Percentiles rank a stretch among this genome's conserved stretches.
phyloP scores from a whole-genome alignment of 2,329 filamentous ascomycete species.

The Colletotrichum neosansevieriae region DNA sequence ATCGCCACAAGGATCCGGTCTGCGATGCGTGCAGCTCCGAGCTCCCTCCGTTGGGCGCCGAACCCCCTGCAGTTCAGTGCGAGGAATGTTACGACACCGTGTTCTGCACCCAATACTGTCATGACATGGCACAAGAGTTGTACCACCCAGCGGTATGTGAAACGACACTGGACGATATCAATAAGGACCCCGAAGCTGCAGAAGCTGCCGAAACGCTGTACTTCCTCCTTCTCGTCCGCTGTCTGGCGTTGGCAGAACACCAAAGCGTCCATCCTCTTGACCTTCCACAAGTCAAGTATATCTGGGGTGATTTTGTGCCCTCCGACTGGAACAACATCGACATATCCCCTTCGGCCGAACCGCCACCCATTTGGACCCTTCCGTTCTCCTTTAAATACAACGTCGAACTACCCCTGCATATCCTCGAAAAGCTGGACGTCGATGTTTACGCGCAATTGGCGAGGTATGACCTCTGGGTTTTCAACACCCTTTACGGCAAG shows the following conservation, averaged over 20 bases:
- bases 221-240: slow-evolving; percentile 70
- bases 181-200: slow-evolving; percentile 70
- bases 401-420: slow-evolving; percentile 78
- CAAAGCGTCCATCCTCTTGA: slow-evolving; percentile 73
- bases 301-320: slow-evolving; percentile 76
- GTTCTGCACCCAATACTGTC: slow-evolving; percentile 73
- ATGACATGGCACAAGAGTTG: slow-evolving; percentile 65
- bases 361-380: slow-evolving; percentile 74
- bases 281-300: slow-evolving; percentile 73
- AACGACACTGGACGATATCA: slow-evolving; percentile 73
- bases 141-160: slow-evolving; percentile 77
- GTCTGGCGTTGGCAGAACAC: slow-evolving; percentile 72
- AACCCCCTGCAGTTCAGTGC: slow-evolving; percentile 65
- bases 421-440: slow-evolving; percentile 87
- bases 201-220: slow-evolving; percentile 73
- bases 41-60: slow-evolving; percentile 70
- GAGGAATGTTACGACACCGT: slow-evolving; percentile 74
- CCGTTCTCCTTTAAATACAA: slow-evolving; percentile 84
- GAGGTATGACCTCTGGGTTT: slow-evolving; percentile 80
- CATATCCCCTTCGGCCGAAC: slow-evolving; percentile 63
- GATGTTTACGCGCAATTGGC: slow-evolving; percentile 74
- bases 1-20: slow-evolving; percentile 84
- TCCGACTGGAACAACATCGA: slow-evolving; percentile 65
- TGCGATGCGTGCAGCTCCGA: slow-evolving; percentile 90
- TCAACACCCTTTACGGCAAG: slow-evolving; percentile 93